phyloP scores from a whole-genome alignment of 2,329 filamentous ascomycete genomes.

The Cercospora nicotianae region DNA sequence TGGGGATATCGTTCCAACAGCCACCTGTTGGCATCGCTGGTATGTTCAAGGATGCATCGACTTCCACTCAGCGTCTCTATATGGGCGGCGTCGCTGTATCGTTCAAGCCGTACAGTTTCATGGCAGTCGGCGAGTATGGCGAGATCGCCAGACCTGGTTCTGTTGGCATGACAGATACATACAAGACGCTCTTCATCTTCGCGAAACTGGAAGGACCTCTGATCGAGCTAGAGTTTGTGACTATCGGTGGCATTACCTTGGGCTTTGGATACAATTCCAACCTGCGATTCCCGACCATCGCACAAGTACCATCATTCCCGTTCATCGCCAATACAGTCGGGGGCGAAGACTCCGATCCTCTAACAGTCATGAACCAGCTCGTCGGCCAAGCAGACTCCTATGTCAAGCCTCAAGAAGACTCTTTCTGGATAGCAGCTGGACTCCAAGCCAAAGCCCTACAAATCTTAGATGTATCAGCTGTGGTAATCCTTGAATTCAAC shows the following conservation, averaged over 20 bases:
- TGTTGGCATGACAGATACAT: neutral
- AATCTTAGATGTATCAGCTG: slow-evolving; percentile 5
- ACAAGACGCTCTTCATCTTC: slow-evolving; percentile 19
- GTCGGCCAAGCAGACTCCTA: neutral
- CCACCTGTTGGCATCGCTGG: slow-evolving; percentile 10
- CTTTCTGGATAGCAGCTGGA: slow-evolving; percentile 18
- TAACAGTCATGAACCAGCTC: slow-evolving; percentile 11
- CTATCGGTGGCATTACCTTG: slow-evolving; percentile 11
- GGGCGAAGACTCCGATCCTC: neutral
- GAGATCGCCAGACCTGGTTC: slow-evolving; percentile 2
- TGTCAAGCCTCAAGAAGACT: slow-evolving; percentile 9
- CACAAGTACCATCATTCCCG: slow-evolving; percentile 12
- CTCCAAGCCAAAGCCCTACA: slow-evolving; percentile 12
- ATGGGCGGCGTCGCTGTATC: slow-evolving; percentile 10
- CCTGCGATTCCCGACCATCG: slow-evolving; percentile 9
- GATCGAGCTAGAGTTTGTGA: slow-evolving; percentile 18
- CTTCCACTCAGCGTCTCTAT: neutral
- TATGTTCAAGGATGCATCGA: slow-evolving; percentile 7
- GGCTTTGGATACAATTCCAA: slow-evolving; percentile 21
- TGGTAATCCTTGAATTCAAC: slow-evolving; percentile 7
- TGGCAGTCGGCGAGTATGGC: slow-evolving; percentile 18
- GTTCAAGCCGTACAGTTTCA: slow-evolving; percentile 14
- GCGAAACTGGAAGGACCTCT: slow-evolving; percentile 19
- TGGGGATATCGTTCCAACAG: slow-evolving; percentile 13
- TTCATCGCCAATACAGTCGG: slow-evolving; percentile 10